Evolutionary conservation across 805 yeast species (phyloP).

Genomic region (Torulaspora gathmanii): DNA sequence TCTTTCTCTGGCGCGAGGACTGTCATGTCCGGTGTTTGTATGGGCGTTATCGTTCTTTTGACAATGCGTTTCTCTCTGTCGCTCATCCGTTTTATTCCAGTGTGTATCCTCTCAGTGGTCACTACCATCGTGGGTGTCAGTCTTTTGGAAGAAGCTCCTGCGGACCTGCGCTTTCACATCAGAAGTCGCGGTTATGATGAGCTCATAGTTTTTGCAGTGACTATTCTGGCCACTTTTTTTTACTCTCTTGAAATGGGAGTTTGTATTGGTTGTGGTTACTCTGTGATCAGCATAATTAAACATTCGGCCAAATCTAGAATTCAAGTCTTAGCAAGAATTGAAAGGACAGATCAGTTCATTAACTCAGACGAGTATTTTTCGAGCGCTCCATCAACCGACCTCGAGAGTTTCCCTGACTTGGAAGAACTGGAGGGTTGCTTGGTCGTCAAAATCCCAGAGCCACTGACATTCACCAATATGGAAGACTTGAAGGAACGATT

Average conservation of each 20-base stretch:
- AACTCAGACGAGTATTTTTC: slow-evolving; percentile 64
- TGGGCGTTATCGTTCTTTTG: slow-evolving; percentile 70
- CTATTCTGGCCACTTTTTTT: slow-evolving; percentile 57
- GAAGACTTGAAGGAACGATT: slow-evolving; percentile 67
- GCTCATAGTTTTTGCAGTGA: slow-evolving; percentile 59
- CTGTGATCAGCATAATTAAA: slow-evolving; percentile 70
- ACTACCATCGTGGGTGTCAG: slow-evolving; percentile 74
- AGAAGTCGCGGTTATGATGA: slow-evolving; percentile 73
- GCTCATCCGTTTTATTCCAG: slow-evolving; percentile 67
- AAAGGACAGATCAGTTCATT: slow-evolving; percentile 56
- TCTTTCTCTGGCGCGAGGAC: slow-evolving; percentile 84
- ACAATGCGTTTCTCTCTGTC: slow-evolving; percentile 58
- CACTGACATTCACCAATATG: slow-evolving; percentile 81
- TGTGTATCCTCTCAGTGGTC: slow-evolving; percentile 73
- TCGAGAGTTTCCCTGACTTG: slow-evolving; percentile 19
- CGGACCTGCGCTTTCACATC: slow-evolving; percentile 69
- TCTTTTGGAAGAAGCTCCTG: slow-evolving; percentile 78
- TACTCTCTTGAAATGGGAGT: slow-evolving; percentile 88
- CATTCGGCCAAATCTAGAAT: slow-evolving; percentile 79
- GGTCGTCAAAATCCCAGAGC: slow-evolving; percentile 80
- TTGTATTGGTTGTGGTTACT: slow-evolving; percentile 77
- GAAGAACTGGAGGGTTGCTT: slow-evolving; percentile 65
- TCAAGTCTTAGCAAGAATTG: slow-evolving; percentile 70
- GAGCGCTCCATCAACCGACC: slow-evolving; percentile 22
- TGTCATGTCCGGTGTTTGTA: slow-evolving; percentile 74